Base-by-base conservation (phyloP, 2,329 filamentous ascomycete genomes). In the Metarhizium anisopliae region DNA sequence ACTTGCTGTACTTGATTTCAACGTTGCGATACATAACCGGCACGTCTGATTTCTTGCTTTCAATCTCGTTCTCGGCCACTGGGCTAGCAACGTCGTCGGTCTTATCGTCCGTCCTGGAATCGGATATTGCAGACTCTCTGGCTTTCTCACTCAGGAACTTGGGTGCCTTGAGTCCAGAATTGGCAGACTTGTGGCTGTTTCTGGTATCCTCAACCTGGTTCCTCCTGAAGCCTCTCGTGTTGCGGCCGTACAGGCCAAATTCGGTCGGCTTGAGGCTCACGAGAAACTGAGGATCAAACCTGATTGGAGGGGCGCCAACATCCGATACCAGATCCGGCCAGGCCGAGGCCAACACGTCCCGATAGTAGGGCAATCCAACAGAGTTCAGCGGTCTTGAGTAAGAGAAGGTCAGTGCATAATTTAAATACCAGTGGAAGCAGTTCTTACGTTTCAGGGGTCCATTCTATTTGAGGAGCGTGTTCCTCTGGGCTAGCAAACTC, bases 1-100 rank as follows among this genome's bases (percentile, higher is more conserved):
- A 99, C 68, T 91, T 95, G 77, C 93, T 96, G 75, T 97, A 99
- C 69, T 96, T 96, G 74, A 99, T 99, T 70, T 97, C 93, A 11
- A 96, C 89, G 64, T 91, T 92, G 60, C 89, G 86, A 70, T 99
- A 99, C 75, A 94, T 90, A 8, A 89, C 82, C 25, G 93, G 88
- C 4, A 94, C 87, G 56, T 96, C 91, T 45, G 87, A 83, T 60
- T 90, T 88, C 55, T 87, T 82, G 60, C 87, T 86, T 59, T 89
- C 86, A 3, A 93, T 76, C 55, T 87, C 85, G 55, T 83, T 75
- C 42, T 86, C 83, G n/a, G 83, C 81, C 57, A 93, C 70, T 0
- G 83, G 78, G 56, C 87, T 84, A 45, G 79, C 74, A 2, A 85
- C 75, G 56, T 91, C 89, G 3, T 78, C 77, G 0, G 67, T 60